phyloP scores from a whole-genome alignment of 2,329 filamentous ascomycete species.

The Didymella segeticola region DNA sequence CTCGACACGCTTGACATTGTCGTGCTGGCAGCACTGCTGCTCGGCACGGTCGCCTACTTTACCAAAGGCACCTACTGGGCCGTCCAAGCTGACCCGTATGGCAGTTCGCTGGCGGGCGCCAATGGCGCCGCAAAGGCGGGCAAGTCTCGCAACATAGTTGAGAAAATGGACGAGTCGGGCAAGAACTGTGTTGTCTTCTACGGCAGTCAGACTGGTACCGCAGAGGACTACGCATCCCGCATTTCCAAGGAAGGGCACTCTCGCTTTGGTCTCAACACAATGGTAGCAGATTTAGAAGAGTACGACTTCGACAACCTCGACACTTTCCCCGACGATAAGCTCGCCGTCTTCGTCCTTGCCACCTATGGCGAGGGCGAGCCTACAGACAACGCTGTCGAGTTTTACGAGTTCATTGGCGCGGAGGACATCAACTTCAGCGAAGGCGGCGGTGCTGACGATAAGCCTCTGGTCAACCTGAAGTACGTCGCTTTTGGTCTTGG shows the following conservation, averaged over 20 bases:
- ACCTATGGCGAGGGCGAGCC: conserved; percentile 99
- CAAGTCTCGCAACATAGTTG: conserved; percentile 88
- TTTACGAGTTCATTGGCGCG: conserved; percentile 91
- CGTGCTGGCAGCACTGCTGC: conserved; percentile 83
- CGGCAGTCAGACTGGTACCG: conserved; percentile 96
- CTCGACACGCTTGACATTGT: conserved; percentile 94
- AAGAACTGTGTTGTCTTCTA: conserved; percentile 99
- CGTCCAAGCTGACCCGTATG: conserved; percentile 86
- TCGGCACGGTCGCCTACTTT: conserved; percentile 93
- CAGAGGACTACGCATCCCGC: conserved; percentile 96
- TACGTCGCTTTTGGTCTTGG: conserved; percentile 96
- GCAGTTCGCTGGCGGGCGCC: conserved; percentile 72
- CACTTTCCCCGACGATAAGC: conserved; percentile 83
- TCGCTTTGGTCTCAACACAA: conserved; percentile 93
- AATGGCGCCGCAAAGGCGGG: conserved; percentile 73
- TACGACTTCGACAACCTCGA: conserved; percentile 97
- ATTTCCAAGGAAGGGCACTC: conserved; percentile 97
- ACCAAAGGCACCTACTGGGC: conserved; percentile 97
- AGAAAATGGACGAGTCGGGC: conserved; percentile 93
- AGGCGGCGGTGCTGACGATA: conserved; percentile 65
- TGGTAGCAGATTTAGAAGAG: conserved; percentile 97
- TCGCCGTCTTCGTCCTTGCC: conserved; percentile 93
- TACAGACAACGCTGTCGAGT: conserved; percentile 98
- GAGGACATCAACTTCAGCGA: conserved; percentile 85
- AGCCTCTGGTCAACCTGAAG: conserved; percentile 81